Conservation (phyloP, 1,284 basidiomycete species). For the Rhizoctonia solani region DNA sequence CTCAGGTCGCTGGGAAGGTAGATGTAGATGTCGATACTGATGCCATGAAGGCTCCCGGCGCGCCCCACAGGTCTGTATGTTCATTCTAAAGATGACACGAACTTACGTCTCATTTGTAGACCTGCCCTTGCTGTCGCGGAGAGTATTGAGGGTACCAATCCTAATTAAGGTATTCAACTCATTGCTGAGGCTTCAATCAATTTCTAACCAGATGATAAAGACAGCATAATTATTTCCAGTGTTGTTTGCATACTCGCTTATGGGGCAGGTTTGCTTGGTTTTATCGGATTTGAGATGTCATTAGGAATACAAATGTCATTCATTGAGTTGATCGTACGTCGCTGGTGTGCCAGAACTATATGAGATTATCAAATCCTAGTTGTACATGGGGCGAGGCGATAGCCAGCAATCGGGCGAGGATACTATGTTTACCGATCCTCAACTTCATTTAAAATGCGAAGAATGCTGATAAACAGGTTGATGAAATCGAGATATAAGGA, state of each 20-base stretch:
- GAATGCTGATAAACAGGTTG: constrained; percentile 62
- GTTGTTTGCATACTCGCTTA: neutral
- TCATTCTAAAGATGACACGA: neutral
- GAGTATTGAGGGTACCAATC: too few relatives aligned
- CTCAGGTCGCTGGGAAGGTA: neutral
- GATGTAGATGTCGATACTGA: neutral
- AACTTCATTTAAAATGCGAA: constrained; percentile 67
- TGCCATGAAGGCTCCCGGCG: neutral
- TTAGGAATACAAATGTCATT: constrained; percentile 14
- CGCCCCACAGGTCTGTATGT: neutral
- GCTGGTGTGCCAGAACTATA: too few relatives aligned
- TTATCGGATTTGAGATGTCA: constrained; percentile 7
- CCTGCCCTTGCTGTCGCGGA: neutral
- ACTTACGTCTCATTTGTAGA: too few relatives aligned
- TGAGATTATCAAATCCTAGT: neutral
- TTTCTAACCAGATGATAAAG: too few relatives aligned
- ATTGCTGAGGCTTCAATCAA: too few relatives aligned
- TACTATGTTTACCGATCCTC: constrained; percentile 47
- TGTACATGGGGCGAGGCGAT: neutral
- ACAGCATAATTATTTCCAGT: too few relatives aligned
- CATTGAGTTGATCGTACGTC: neutral
- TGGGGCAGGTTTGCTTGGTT: neutral
- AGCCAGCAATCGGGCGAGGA: neutral
- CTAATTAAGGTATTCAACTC: too few relatives aligned
- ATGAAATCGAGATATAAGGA: constrained; percentile 81